Evolutionary conservation across 78 protist species (phyloP).

Genomic region (Guillardia theta): DNA sequence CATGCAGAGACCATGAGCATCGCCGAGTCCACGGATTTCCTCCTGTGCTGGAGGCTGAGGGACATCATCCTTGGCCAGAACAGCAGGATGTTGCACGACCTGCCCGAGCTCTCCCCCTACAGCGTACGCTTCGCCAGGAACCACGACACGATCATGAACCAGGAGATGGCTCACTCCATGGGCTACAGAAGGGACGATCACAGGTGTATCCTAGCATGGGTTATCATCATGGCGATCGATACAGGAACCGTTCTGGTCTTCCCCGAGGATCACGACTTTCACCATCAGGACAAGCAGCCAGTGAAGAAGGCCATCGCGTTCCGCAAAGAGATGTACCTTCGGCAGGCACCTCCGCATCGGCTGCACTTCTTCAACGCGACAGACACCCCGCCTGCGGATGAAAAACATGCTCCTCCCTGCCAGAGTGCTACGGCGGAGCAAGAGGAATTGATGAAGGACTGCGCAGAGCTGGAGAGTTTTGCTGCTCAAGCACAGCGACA

Average conservation of each 20-base stretch:
- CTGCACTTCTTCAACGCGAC: background rate
- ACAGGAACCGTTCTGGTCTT: background rate
- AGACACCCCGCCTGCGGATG: background rate
- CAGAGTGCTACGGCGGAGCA: background rate
- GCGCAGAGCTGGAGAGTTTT: background rate
- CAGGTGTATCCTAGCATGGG: background rate
- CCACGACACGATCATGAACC: constrained; percentile 23
- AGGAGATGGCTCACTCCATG: background rate
- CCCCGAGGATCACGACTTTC: background rate
- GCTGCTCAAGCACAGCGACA: background rate
- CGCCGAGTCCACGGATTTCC: background rate
- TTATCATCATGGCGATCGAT: background rate
- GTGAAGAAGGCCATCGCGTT: background rate
- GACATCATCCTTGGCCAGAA: background rate
- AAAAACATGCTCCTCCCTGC: background rate
- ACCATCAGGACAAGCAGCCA: background rate
- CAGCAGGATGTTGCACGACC: background rate
- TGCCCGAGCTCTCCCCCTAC: background rate
- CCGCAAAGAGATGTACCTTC: background rate
- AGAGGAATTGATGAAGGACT: background rate
- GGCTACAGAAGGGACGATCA: background rate
- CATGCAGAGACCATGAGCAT: background rate
- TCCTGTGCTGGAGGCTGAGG: background rate
- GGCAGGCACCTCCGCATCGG: background rate
- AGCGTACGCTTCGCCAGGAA: background rate